phyloP scores from a whole-genome alignment of 75 land plant genomes.

The Gnetum montanum region DNA sequence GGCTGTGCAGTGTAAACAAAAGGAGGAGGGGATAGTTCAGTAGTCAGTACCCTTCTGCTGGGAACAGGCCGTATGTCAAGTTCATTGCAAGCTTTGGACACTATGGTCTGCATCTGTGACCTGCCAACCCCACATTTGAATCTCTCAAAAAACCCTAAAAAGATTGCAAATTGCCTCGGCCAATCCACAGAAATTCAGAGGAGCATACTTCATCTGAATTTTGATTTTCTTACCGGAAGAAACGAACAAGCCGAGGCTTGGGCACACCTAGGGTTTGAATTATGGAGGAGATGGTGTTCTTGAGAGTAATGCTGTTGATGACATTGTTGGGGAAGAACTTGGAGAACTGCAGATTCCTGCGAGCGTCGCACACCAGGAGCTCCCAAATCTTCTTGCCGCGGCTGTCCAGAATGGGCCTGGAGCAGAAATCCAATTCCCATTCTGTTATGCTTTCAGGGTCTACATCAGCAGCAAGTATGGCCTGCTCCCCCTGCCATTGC shows the following conservation, averaged over 20 bases:
- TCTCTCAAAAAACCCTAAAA: constrained; percentile 4
- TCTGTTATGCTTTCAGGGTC: constrained; percentile 58
- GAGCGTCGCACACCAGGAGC: constrained; percentile 76
- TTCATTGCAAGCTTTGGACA: constrained; percentile 81
- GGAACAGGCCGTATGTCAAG: constrained; percentile 72
- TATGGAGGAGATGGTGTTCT: constrained; percentile 60
- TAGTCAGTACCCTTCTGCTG: constrained; percentile 68
- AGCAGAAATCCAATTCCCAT: constrained; percentile 98
- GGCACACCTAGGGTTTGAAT: constrained; percentile 66
- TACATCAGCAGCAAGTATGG: constrained; percentile 45
- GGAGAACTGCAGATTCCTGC: constrained; percentile 68
- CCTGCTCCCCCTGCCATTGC: constrained; percentile 21
- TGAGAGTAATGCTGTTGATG: constrained; percentile 88
- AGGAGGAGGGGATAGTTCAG: too few relatives aligned
- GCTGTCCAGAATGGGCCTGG: constrained; percentile 83
- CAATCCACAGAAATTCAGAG: too few relatives aligned
- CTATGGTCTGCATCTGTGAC: constrained; percentile 88
- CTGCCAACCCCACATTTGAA: too few relatives aligned
- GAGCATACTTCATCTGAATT: too few relatives aligned
- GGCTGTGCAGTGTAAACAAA: too few relatives aligned
- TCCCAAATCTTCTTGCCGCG: constrained; percentile 98
- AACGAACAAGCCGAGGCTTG: constrained; percentile 73
- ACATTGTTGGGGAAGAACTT: constrained; percentile 90
- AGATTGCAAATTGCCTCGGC: background rate
- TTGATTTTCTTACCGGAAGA: constrained; percentile 81